Conservation (phyloP, 148 eudicot species). For the Chenopodium suecicum region DNA sequence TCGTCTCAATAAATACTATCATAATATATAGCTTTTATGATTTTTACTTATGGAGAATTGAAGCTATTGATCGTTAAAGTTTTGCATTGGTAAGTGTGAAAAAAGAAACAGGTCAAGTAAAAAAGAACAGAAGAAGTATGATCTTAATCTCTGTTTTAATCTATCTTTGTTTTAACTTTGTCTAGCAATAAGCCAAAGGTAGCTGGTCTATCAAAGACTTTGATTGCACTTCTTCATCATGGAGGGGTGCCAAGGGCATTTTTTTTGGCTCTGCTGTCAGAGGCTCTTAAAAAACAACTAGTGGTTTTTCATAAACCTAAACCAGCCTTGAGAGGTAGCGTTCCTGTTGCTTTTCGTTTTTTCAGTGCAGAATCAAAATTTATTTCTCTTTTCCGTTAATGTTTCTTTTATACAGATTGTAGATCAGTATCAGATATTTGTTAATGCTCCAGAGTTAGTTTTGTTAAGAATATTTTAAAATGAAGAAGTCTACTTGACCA, state of each 20-base stretch:
- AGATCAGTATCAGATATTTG: not conserved
- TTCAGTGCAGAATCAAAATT: not conserved
- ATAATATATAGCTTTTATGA: no score
- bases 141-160: not conserved
- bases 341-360: not conserved
- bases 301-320: slow-evolving; percentile 33
- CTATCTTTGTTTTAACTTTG: not conserved
- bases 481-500: no score
- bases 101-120: no score
- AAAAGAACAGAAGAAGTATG: no score
- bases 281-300: slow-evolving; percentile 48
- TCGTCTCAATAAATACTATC: no score
- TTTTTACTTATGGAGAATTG: no score
- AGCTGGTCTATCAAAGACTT: slow-evolving; percentile 51
- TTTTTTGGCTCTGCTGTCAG: slow-evolving; percentile 45
- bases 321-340: slow-evolving; percentile 68
- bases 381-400: not conserved
- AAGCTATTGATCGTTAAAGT: no score
- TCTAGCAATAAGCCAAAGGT: slow-evolving; percentile 62
- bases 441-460: not conserved
- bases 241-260: slow-evolving; percentile 71
- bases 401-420: no score
- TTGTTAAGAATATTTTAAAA: no score
- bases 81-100: no score
- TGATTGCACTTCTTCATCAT: slow-evolving; percentile 76